These are phyloP conservation scores for Leonotis leonurus DNA, from an alignment of 257 asterid species.

Conservation along the genomic window DNA sequence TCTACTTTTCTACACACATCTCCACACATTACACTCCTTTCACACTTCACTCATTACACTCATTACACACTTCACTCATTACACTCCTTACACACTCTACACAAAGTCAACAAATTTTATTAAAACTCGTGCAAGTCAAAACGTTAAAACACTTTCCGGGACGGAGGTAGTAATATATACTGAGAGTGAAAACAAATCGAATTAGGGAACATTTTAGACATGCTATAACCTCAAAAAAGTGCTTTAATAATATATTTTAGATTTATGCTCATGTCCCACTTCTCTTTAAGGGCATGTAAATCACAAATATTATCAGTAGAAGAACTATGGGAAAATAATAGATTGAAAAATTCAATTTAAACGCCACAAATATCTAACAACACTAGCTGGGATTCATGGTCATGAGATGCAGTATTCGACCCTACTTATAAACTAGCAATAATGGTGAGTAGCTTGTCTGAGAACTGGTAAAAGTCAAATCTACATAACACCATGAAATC, in stretches of 20 bases:
- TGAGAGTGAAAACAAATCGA: background rate
- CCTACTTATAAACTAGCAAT: background rate
- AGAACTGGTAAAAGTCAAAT: background rate
- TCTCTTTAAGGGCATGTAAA: background rate
- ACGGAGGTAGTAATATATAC: too few species aligned
- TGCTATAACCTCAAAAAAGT: too few species aligned
- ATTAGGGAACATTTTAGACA: background rate
- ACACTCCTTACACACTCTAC: too few species aligned
- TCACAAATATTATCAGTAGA: background rate
- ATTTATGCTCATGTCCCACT: background rate
- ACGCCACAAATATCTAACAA: background rate
- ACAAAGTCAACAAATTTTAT: too few species aligned
- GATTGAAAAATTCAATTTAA: background rate
- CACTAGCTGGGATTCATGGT: background rate
- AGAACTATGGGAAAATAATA: background rate
- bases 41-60: too few species aligned
- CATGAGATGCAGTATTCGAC: background rate
- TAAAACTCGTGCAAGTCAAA: too few species aligned
- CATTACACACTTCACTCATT: too few species aligned
- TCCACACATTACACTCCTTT: too few species aligned
- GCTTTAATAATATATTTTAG: too few species aligned
- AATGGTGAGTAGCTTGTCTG: background rate
- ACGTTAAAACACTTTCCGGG: too few species aligned
- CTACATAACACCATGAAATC: slow-evolving; percentile 41
- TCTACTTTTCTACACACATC: too few species aligned